These are phyloP conservation scores for Coix lacrymajobi DNA, from an alignment of 176 grass and related monocot species.

Conservation along the genomic window DNA sequence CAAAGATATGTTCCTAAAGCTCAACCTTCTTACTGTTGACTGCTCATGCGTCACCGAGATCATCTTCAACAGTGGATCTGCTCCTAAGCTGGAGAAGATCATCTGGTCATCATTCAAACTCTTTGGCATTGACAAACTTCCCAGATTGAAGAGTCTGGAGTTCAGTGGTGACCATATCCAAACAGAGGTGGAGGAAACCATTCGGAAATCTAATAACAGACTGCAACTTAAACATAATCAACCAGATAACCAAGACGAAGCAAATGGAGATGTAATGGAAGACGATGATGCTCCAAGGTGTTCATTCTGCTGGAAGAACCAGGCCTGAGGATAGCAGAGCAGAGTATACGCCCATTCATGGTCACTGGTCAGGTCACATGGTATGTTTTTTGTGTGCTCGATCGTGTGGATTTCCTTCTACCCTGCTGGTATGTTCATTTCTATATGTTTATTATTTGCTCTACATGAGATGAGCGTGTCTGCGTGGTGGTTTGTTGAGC, in stretches of 20 bases:
- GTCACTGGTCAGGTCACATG: too few species aligned
- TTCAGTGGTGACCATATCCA: neutral
- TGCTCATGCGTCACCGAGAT: neutral
- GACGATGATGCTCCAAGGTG: neutral
- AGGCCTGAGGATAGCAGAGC: too few species aligned
- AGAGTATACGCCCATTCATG: too few species aligned
- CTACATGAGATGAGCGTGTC: too few species aligned
- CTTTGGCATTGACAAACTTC: neutral
- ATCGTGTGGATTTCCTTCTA: too few species aligned
- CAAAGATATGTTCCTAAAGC: neutral
- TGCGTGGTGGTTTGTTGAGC: too few species aligned
- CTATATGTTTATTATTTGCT: too few species aligned
- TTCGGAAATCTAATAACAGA: neutral
- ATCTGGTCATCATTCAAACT: neutral
- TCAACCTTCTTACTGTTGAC: neutral
- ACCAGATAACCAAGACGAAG: neutral
- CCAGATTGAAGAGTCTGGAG: neutral
- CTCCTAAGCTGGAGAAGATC: conserved; percentile 7
- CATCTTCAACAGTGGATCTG: neutral
- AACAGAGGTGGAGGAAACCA: neutral
- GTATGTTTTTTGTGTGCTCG: too few species aligned
- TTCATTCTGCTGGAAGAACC: neutral
- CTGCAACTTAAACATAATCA: neutral
- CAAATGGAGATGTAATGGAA: neutral
- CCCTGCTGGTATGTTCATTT: too few species aligned